These are phyloP conservation scores for Dothidotthia symphoricarpi DNA, from an alignment of 2,329 filamentous ascomycete species.

Conservation along the genomic window DNA sequence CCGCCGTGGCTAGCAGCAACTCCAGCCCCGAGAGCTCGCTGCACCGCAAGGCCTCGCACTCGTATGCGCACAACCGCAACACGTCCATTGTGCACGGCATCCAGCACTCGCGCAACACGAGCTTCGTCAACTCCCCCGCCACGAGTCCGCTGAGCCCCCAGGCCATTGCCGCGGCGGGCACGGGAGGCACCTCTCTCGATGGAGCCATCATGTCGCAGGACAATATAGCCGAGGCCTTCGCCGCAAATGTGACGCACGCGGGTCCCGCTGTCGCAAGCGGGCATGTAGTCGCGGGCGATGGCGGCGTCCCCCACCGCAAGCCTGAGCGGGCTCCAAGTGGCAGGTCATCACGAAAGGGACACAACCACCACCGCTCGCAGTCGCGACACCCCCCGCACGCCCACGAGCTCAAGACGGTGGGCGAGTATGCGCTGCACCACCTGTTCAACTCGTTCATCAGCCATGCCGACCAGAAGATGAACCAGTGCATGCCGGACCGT, in stretches of 20 bases:
- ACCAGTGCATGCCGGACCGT: conserved; percentile 76
- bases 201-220: conserved; percentile 44
- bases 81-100: conserved; percentile 97
- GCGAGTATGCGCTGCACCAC: conserved; percentile 95
- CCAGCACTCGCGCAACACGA: conserved; percentile 87
- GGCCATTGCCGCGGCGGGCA: conserved; percentile 61
- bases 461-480: conserved; percentile 94
- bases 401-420: conserved; percentile 85
- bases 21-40: conserved; percentile 40
- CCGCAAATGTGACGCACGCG: conserved; percentile 28
- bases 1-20: conserved; percentile 32
- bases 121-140: conserved; percentile 71
- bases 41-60: conserved; percentile 53
- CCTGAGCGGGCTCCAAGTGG: conserved; percentile 51
- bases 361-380: conserved; percentile 73
- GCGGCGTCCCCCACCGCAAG: conserved; percentile 28
- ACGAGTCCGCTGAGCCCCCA: conserved; percentile 84
- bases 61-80: conserved; percentile 88
- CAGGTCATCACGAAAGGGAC: conserved; percentile 69
- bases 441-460: conserved; percentile 97
- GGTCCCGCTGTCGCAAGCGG: conserved; percentile 11
- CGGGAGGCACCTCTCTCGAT: conserved; percentile 30
- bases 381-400: conserved; percentile 62
- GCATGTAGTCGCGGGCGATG: conserved; percentile 17
- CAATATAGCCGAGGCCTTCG: conserved; percentile 39